Conservation (phyloP, 192 early-diverging fungal genomes). For the Gigaspora rosea region DNA sequence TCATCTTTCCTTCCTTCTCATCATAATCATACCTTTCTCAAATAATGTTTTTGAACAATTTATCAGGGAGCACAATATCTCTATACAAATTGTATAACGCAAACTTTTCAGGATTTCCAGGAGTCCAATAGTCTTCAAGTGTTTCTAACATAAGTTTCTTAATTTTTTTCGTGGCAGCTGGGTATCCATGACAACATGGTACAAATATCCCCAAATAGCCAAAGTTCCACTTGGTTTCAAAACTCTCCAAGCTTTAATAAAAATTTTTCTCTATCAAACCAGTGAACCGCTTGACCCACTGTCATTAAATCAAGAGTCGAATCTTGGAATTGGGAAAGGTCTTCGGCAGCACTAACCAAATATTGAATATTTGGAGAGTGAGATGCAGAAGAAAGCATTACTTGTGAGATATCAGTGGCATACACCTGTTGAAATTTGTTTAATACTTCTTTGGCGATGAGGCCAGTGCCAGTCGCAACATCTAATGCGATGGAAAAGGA, state of each 20-base stretch:
- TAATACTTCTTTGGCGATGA: slow-evolving; percentile 48
- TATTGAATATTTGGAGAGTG: slow-evolving; percentile 48
- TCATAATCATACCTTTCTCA: slow-evolving; percentile 18
- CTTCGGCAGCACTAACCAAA: slow-evolving; percentile 41
- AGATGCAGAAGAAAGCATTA: slow-evolving; percentile 44
- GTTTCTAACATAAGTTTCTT: slow-evolving; percentile 30
- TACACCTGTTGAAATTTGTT: slow-evolving; percentile 51
- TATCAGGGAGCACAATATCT: slow-evolving; percentile 46
- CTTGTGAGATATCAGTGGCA: slow-evolving; percentile 45
- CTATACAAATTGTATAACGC: slow-evolving; percentile 50
- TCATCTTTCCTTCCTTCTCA: background rate
- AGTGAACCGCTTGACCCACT: slow-evolving; percentile 53
- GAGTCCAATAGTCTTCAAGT: slow-evolving; percentile 50
- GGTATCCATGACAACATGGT: slow-evolving; percentile 42
- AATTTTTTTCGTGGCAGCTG: slow-evolving; percentile 38
- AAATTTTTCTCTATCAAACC: slow-evolving; percentile 62
- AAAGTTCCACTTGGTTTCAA: slow-evolving; percentile 63
- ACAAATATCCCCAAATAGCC: slow-evolving; percentile 53
- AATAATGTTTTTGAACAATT: slow-evolving; percentile 44
- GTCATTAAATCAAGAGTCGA: slow-evolving; percentile 51
- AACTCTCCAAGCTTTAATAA: slow-evolving; percentile 56
- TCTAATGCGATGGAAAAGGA: slow-evolving; percentile 51
- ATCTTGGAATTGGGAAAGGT: slow-evolving; percentile 35
- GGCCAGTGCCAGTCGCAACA: slow-evolving; percentile 60
- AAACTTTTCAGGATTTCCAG: slow-evolving; percentile 40